These are phyloP conservation scores for Jackrogersella multiformis DNA, from an alignment of 495 filamentous ascomycete genomes.

Conservation along the genomic window DNA sequence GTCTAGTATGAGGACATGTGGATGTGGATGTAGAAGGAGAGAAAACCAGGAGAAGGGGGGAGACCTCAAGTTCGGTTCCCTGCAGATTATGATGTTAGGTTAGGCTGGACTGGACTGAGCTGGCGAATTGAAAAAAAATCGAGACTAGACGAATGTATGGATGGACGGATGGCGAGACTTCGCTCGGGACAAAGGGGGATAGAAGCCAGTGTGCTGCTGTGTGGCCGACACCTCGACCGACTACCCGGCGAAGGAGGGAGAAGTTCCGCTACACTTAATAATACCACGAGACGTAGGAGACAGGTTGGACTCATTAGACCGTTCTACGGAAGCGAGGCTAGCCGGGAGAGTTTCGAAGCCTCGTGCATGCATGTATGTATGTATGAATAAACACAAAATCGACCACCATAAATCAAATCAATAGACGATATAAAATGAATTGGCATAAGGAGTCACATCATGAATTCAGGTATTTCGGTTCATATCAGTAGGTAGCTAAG, in stretches of 20 bases:
- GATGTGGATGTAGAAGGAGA: no score
- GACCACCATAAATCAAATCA: slow-evolving; percentile 21
- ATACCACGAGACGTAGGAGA: slow-evolving; percentile 11
- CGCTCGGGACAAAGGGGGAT: no score
- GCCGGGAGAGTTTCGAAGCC: not conserved
- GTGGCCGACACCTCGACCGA: no score
- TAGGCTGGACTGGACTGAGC: not conserved
- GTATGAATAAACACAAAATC: slow-evolving; percentile 24
- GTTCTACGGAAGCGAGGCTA: no score
- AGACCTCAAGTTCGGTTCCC: not conserved
- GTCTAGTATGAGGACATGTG: no score
- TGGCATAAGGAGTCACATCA: not conserved
- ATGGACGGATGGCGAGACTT: no score
- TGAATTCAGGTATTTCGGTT: not conserved
- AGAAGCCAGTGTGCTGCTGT: no score
- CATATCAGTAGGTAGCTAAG: no score
- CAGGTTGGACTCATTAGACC: not conserved
- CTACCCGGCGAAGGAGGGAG: not conserved
- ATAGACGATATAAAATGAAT: slow-evolving; percentile 4
- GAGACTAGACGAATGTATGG: no score
- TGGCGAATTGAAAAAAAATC: no score
- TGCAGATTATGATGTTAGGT: not conserved
- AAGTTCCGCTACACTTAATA: slow-evolving; percentile 23
- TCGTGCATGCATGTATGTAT: slow-evolving; percentile 21
- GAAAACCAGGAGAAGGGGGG: no score